These are phyloP conservation scores for Croton laevigatus DNA, from an alignment of 441 rosid species.

Conservation along the genomic window DNA sequence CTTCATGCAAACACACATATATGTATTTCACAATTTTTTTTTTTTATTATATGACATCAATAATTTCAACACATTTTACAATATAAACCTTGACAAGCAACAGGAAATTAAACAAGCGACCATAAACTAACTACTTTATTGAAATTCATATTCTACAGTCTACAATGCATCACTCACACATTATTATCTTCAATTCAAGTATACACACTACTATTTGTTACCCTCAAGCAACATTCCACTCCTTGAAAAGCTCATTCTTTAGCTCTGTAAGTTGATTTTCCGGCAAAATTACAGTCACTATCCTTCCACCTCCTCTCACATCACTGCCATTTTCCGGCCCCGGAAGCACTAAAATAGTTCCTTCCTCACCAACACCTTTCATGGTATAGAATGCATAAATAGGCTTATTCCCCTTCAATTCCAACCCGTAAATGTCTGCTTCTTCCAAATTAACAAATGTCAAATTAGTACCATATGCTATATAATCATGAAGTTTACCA, in stretches of 20 bases:
- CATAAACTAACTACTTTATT: no score
- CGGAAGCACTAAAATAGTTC: constrained; percentile 43
- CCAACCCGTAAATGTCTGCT: constrained; percentile 36
- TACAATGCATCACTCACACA: no score
- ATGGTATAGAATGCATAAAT: constrained; percentile 41
- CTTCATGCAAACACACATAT: no score
- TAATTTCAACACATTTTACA: no score
- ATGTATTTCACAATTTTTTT: no score
- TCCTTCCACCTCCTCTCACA: constrained; percentile 28
- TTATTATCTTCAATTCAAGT: neutral
- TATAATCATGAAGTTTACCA: constrained; percentile 30
- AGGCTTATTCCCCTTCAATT: constrained; percentile 45
- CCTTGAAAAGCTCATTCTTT: constrained; percentile 27
- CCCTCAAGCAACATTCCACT: constrained; percentile 28
- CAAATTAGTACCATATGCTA: constrained; percentile 57
- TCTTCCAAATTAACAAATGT: constrained; percentile 59
- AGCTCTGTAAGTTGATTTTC: constrained; percentile 32
- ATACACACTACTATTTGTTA: neutral
- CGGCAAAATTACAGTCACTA: constrained; percentile 42
- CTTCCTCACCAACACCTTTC: constrained; percentile 59
- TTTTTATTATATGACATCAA: no score
- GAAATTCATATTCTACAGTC: no score
- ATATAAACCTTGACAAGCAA: no score
- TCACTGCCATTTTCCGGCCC: constrained; percentile 18
- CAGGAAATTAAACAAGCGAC: no score